Percentiles rank a stretch among this genome's conserved stretches.
These are phyloP conservation scores for Agaricus blazei DNA, from an alignment of 768 basidiomycete genomes.

Conservation along the genomic window DNA sequence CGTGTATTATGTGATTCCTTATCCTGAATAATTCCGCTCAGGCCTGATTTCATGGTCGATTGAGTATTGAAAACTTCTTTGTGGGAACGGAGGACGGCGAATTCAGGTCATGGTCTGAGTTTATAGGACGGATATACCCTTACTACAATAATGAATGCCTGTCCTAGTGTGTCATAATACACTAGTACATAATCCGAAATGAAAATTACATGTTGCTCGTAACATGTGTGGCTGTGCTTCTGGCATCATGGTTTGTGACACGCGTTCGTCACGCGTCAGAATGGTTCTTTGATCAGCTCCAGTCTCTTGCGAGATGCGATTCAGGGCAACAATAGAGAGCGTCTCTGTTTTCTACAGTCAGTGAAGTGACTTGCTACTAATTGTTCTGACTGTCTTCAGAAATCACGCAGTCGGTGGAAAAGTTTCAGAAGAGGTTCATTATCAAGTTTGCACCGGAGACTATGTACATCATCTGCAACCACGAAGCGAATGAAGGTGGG, in stretches of 20 bases:
- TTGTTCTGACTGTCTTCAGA: conserved; percentile 33
- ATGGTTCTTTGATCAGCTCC: too few relatives aligned
- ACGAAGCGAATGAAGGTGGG: conserved; percentile 74
- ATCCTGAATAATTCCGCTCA: neutral
- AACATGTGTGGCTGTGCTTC: neutral
- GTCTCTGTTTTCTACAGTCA: conserved; percentile 30
- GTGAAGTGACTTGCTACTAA: conserved; percentile 10
- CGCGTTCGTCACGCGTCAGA: too few relatives aligned
- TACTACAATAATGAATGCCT: too few relatives aligned
- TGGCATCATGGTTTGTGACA: too few relatives aligned
- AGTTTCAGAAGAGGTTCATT: conserved; percentile 79
- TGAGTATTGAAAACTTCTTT: too few relatives aligned
- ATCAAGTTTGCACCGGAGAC: conserved; percentile 71
- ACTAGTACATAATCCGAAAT: too few relatives aligned
- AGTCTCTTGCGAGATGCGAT: conserved; percentile 19
- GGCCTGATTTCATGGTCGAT: too few relatives aligned
- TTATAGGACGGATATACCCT: too few relatives aligned
- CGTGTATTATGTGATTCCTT: neutral
- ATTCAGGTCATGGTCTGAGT: too few relatives aligned
- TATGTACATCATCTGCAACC: conserved; percentile 82
- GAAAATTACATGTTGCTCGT: neutral
- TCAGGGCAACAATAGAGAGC: conserved; percentile 25
- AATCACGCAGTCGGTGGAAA: conserved; percentile 78
- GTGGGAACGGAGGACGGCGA: too few relatives aligned
- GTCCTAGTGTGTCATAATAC: too few relatives aligned